Percentiles rank a stretch among this genome's conserved stretches.
phyloP scores from a whole-genome alignment of 139 green algal species.

The Micractinium conductrix region DNA sequence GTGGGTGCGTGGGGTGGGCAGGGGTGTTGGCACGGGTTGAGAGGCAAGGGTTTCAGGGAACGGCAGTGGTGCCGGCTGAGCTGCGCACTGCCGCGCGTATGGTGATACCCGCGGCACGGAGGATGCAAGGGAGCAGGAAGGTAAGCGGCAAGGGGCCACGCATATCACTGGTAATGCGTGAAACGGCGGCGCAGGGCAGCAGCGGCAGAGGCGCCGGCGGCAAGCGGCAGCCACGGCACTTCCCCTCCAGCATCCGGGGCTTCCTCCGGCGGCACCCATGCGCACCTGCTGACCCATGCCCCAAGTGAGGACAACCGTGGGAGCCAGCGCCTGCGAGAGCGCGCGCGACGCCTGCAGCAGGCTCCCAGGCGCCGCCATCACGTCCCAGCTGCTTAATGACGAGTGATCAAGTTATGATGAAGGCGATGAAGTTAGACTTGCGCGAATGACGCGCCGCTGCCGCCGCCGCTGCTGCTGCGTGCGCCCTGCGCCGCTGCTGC shows the following conservation, averaged over 20 bases:
- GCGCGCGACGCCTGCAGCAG: too few species aligned
- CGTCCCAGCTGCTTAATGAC: too few species aligned
- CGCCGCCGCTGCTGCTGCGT: too few species aligned
- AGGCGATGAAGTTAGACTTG: too few species aligned
- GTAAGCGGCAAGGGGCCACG: background rate
- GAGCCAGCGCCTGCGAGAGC: too few species aligned
- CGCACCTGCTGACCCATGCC: background rate
- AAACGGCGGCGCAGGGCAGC: background rate
- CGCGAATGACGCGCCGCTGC: too few species aligned
- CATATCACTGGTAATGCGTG: background rate
- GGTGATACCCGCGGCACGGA: too few species aligned
- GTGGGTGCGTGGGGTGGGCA: too few species aligned
- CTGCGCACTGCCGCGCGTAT: background rate
- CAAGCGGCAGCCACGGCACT: background rate
- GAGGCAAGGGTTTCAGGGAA: background rate
- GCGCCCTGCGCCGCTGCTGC: too few species aligned
- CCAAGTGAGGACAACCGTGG: background rate
- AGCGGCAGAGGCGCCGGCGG: background rate
- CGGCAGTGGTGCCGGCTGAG: background rate
- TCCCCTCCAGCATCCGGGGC: background rate
- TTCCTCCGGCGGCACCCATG: background rate
- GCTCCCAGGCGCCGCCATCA: too few species aligned
- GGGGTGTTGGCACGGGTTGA: background rate
- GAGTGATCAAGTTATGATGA: too few species aligned
- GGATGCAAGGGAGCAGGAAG: background rate